Percentiles rank a stretch among this genome's conserved stretches.
These are phyloP conservation scores for Cyclanthera cordifolia DNA, from an alignment of 306 rosid genomes.

Conservation along the genomic window DNA sequence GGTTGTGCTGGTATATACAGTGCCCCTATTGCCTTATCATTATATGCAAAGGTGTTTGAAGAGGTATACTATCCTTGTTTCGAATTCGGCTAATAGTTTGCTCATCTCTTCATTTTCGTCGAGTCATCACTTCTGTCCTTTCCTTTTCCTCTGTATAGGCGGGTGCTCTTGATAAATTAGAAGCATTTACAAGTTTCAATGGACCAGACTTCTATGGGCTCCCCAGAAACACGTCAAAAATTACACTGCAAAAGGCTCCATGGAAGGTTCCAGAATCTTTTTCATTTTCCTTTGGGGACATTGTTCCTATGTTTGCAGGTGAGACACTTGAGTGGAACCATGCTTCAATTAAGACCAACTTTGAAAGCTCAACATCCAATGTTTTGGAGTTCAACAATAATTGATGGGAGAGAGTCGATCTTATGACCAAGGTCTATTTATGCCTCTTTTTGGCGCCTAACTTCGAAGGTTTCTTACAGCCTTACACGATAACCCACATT, in stretches of 20 bases:
- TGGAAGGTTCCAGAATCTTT: constrained; percentile 64
- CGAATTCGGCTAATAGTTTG: not conserved
- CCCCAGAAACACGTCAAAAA: constrained; percentile 60
- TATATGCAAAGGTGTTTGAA: constrained; percentile 82
- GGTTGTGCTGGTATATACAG: constrained; percentile 90
- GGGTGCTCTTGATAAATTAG: constrained; percentile 76
- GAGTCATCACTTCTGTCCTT: not conserved
- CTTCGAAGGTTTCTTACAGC: too few species aligned
- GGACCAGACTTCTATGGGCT: constrained; percentile 97
- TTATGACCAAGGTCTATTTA: too few species aligned
- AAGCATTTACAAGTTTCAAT: constrained; percentile 86
- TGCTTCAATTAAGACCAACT: constrained; percentile 22
- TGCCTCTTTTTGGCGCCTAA: too few species aligned
- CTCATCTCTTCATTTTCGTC: constrained; percentile 2
- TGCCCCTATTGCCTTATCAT: constrained; percentile 69
- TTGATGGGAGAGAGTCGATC: too few species aligned
- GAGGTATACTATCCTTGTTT: constrained; percentile 38
- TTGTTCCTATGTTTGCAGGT: constrained; percentile 76
- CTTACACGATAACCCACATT: too few species aligned
- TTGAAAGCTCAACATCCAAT: not conserved
- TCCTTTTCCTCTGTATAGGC: constrained; percentile 32
- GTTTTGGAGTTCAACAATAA: not conserved
- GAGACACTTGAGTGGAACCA: constrained; percentile 69
- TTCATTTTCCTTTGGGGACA: constrained; percentile 62
- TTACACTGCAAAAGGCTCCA: constrained; percentile 47